Conservation (phyloP, 2,329 filamentous ascomycete species). For the Fusarium albosuccineum region DNA sequence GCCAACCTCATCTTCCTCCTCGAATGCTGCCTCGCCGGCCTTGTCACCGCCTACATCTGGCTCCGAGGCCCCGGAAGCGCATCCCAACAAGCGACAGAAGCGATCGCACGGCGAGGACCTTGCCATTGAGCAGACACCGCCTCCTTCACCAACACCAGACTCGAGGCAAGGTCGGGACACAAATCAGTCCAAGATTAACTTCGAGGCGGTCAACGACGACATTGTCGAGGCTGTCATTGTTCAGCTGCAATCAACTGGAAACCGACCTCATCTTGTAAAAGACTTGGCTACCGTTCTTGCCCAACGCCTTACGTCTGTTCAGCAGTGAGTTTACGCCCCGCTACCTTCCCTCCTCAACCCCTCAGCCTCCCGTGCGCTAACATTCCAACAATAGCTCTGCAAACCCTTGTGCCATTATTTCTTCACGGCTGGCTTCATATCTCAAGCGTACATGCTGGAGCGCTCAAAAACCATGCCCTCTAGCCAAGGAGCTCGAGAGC, state of each 20-base stretch:
- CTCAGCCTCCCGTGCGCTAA: constrained; percentile 39
- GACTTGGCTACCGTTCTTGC: constrained; percentile 87
- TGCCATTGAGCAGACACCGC: constrained; percentile 82
- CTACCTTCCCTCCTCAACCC: constrained; percentile 27
- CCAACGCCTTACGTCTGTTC: constrained; percentile 82
- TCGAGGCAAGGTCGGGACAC: constrained; percentile 47
- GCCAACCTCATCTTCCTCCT: constrained; percentile 43
- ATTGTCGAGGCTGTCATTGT: constrained; percentile 92
- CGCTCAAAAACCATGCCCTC: constrained; percentile 81
- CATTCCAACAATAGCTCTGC: constrained; percentile 76
- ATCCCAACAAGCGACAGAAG: constrained; percentile 78
- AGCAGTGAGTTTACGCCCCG: constrained; percentile 77
- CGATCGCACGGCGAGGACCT: constrained; percentile 85
- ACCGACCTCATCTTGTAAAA: constrained; percentile 94
- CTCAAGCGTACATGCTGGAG: constrained; percentile 89
- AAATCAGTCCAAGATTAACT: constrained; percentile 62
- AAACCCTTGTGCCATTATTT: constrained; percentile 95
- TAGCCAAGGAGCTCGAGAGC: constrained; percentile 92
- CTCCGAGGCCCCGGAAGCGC: constrained; percentile 51
- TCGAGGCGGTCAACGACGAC: constrained; percentile 90
- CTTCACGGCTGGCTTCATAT: constrained; percentile 89
- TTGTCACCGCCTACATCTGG: constrained; percentile 50
- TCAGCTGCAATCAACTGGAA: constrained; percentile 89
- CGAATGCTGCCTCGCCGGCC: constrained; percentile 47
- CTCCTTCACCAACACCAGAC: constrained; percentile 53